phyloP scores from a whole-genome alignment of 2,329 filamentous ascomycete genomes.

The Trichoderma oligosporum region DNA sequence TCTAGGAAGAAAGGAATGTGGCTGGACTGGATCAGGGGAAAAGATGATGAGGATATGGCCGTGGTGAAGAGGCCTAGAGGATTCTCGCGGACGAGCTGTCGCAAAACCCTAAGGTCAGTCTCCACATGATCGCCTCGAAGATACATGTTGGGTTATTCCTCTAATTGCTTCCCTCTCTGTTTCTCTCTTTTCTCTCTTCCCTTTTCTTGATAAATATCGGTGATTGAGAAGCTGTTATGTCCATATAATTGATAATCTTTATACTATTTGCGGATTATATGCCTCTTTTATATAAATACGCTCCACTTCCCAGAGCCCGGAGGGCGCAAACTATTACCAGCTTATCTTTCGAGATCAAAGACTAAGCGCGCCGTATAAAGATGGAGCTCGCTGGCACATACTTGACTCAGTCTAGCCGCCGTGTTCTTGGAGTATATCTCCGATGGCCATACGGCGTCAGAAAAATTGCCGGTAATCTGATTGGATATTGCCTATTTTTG shows the following conservation, averaged over 20 bases:
- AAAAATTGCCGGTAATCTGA: not conserved
- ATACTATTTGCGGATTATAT: not conserved
- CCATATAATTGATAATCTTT: not conserved
- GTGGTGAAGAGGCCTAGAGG: slow-evolving; percentile 62
- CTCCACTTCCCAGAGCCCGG: not conserved
- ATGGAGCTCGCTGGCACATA: slow-evolving; percentile 14
- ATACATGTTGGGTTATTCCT: slow-evolving; percentile 52
- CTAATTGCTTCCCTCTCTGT: too few species aligned
- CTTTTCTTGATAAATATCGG: not conserved
- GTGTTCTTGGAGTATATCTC: not conserved
- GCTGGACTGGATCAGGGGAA: slow-evolving; percentile 53
- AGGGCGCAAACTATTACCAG: not conserved
- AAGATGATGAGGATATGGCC: slow-evolving; percentile 47
- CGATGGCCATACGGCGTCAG: not conserved
- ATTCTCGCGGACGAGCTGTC: slow-evolving; percentile 55
- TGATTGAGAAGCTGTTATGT: not conserved
- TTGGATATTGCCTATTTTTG: not conserved
- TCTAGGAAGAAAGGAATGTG: slow-evolving; percentile 61
- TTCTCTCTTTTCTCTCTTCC: not conserved
- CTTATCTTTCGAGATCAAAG: not conserved
- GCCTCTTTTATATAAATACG: not conserved
- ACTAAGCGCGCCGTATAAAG: not conserved
- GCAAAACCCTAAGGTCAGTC: slow-evolving; percentile 44
- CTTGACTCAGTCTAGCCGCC: slow-evolving; percentile 6
- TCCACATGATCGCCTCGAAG: slow-evolving; percentile 54